Base-by-base conservation (phyloP, 371 early-diverging fungal species). In the Furculomyces boomerangus region DNA sequence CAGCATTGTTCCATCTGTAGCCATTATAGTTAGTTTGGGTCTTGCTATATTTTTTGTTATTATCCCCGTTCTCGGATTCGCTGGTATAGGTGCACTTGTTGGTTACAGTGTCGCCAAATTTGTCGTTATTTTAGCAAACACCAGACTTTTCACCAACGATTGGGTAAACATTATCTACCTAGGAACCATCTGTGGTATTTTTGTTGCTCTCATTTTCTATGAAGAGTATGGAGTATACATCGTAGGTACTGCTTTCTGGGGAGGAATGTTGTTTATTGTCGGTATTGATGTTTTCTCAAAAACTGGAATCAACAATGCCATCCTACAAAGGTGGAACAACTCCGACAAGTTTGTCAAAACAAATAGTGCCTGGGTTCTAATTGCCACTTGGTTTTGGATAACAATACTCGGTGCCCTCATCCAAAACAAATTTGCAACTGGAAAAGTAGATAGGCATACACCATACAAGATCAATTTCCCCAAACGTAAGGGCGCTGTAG, bases 231-330 rank as follows among this genome's bases (percentile, higher is more conserved):
- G 10, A 3, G 37, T 32, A 18, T 51, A 51, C 31, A 25, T 30
- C 14, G 5, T 51, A 37, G 52, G 52, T 5, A 35, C 52, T 35
- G 37, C 52, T 22, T 51, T 51, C 52, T 51, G 52, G 52, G 52
- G 52, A 30, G 52, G 35, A 5, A 51, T 51, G 52, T 32, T 51
- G 13, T 51, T 51, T 26, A 24, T 51, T 7, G 24, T 32, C 8
- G 52, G 52, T 10, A 32, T 51, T 3, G 52, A 51, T 22, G 37
- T 51, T 2, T 51, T 51, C 26, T 28, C 52, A n/a, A n/a, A 51
- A 24, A 51, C 52, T 22, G 52, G 52, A 31, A 35, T 51, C n/a
- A 31, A 51, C 35, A 30, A 28, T 14, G 52, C 31, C 2, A 13
- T 51, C 20, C 35, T 51, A 2, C 30, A 51, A 25, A 51, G 37